Percentiles rank a stretch among this genome's conserved stretches.
phyloP scores from a whole-genome alignment of 495 filamentous ascomycete species.

The Talaromyces borbonicus region DNA sequence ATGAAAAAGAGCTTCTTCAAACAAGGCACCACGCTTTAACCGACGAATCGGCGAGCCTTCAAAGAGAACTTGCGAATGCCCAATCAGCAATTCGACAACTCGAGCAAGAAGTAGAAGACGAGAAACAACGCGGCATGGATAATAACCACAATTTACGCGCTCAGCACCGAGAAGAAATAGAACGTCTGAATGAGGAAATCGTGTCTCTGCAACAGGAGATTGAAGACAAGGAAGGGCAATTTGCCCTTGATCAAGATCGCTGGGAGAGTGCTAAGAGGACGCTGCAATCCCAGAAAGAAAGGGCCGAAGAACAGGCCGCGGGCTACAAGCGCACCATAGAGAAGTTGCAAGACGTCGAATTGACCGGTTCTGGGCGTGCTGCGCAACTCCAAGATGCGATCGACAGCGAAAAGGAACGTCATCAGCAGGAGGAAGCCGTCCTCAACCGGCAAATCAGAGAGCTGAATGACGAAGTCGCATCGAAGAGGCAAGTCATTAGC shows the following conservation, averaged over 20 bases:
- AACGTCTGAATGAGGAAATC: slow-evolving; percentile 54
- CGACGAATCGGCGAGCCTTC: slow-evolving; percentile 55
- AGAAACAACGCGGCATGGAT: slow-evolving; percentile 47
- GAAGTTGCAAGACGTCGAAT: slow-evolving; percentile 56
- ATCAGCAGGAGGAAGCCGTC: slow-evolving; percentile 44
- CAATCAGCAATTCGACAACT: slow-evolving; percentile 47
- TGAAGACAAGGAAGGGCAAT: slow-evolving; percentile 62
- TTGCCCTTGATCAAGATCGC: slow-evolving; percentile 58
- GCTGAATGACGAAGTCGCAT: slow-evolving; percentile 44
- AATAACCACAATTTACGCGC: slow-evolving; percentile 45
- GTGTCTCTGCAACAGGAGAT: slow-evolving; percentile 60
- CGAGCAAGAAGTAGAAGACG: slow-evolving; percentile 45
- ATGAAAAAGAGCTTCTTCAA: slow-evolving; percentile 64
- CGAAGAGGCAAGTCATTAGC: slow-evolving; percentile 43
- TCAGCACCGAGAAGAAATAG: slow-evolving; percentile 55
- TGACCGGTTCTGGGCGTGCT: slow-evolving; percentile 55
- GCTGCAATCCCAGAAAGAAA: slow-evolving; percentile 55
- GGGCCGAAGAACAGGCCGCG: slow-evolving; percentile 56
- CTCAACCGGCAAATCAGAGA: slow-evolving; percentile 48
- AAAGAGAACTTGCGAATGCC: slow-evolving; percentile 50
- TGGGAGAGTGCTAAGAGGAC: slow-evolving; percentile 59
- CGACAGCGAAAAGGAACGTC: slow-evolving; percentile 48
- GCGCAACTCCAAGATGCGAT: slow-evolving; percentile 53
- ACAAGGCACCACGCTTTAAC: slow-evolving; percentile 60
- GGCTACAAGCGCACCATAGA: slow-evolving; percentile 66